Base-by-base conservation (phyloP, 139 green algal genomes). In the Penium margaritaceum region DNA sequence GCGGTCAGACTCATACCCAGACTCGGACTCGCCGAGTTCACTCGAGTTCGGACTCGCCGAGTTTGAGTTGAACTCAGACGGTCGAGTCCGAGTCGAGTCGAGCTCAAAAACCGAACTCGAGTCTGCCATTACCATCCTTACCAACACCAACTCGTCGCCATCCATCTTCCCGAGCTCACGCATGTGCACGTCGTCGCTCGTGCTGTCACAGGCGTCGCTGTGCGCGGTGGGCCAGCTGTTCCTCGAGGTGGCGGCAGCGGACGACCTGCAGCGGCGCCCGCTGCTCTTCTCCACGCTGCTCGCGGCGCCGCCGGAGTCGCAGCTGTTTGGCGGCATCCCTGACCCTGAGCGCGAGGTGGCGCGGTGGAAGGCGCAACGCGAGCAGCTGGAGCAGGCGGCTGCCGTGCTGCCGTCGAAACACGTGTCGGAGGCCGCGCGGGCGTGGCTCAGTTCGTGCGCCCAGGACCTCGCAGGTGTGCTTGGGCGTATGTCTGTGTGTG, bases 171-270 rank as follows among this genome's bases (percentile, higher is more conserved):
- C n/a, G n/a, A n/a, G n/a, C n/a, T n/a, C n/a, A n/a, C n/a, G n/a
- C n/a, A n/a, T n/a, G n/a, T n/a, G n/a, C n/a, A n/a, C n/a, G n/a
- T n/a, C n/a, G n/a, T n/a, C n/a, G n/a, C n/a, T n/a, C n/a, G n/a
- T n/a, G n/a, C 34, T 74, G 33, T 35, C 73, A 32, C 54, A 76
- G 36, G 43, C 62, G 44, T 85, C 62, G 43, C 39, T 89, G 32
- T 76, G 64, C 9, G 78, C 91, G 71, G 85, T 86, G 0, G 89
- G 87, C 3, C 83, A 95, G 78, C 85, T 95, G 1, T 91, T 95
- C 53, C 72, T 94, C 32, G 39, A 70, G 27, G 66, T 78, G 5
- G 57, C 64, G 14, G n/a, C 63, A 1, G 62, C 68, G 39, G n/a
- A n/a, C n/a, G n/a, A n/a, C n/a, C n/a, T n/a, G n/a, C n/a, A n/a